phyloP scores from a whole-genome alignment of 805 yeast genomes.

The Yamadazyma ubonensis region DNA sequence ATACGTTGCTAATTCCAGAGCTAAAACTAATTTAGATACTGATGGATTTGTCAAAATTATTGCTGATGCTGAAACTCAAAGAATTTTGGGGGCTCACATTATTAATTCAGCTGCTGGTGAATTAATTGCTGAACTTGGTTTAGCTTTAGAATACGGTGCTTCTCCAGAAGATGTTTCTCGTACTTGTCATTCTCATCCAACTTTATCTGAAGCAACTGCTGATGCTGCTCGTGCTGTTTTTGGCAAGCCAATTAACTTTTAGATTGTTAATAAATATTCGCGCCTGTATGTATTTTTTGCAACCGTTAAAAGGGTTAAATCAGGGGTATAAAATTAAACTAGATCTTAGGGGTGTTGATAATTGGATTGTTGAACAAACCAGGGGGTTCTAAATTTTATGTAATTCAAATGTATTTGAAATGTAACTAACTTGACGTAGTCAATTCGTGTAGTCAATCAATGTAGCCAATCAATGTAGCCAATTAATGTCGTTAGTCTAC shows the following conservation, averaged over 20 bases:
- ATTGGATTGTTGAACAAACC: no score
- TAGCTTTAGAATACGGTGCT: constrained; percentile 98
- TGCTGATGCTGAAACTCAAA: constrained; percentile 96
- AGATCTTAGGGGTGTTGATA: no score
- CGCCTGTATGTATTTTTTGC: background rate
- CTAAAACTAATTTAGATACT: constrained; percentile 95
- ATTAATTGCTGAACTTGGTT: constrained; percentile 98
- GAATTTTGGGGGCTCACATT: constrained; percentile 94
- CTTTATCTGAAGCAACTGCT: constrained; percentile 95
- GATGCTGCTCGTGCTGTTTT: constrained; percentile 95
- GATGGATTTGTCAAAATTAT: constrained; percentile 96
- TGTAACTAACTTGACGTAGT: no score
- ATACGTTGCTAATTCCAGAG: constrained; percentile 98
- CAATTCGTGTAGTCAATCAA: no score
- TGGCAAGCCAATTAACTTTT: constrained; percentile 88
- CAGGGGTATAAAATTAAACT: no score
- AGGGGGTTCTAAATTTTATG: no score
- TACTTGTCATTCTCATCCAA: constrained; percentile 98
- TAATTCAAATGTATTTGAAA: no score
- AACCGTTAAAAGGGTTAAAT: background rate
- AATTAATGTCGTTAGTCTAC: no score
- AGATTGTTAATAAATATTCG: constrained; percentile 17
- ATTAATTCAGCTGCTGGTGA: constrained; percentile 99
- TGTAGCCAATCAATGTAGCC: no score
- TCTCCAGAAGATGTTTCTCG: constrained; percentile 97